A percentile compares a stretch with the other conserved stretches of the same genome.
phyloP scores from a whole-genome alignment of 345 rosid genomes.

The Passiflora organensis region DNA sequence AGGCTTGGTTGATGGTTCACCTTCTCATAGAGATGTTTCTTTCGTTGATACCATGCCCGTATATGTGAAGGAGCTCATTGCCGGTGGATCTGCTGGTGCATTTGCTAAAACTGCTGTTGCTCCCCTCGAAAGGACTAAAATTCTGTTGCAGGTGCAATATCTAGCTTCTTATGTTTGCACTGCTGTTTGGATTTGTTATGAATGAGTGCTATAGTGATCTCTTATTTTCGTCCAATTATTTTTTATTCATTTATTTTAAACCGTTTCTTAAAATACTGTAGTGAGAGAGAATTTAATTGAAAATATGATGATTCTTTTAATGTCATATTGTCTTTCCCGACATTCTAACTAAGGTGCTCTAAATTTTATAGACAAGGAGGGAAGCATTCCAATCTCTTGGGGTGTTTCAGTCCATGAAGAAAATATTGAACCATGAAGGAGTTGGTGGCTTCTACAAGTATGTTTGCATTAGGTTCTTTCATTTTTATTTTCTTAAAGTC shows the following conservation, averaged over 20 bases:
- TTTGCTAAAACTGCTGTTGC: constrained; percentile 91
- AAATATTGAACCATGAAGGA: constrained; percentile 76
- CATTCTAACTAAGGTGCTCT: constrained; percentile 1
- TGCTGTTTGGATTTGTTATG: neutral
- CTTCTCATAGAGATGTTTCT: constrained; percentile 33
- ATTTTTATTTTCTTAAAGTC: constrained; percentile 1
- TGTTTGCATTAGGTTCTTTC: constrained; percentile 18
- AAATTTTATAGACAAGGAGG: constrained; percentile 63
- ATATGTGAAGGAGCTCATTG: constrained; percentile 80
- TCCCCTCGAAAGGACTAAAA: constrained; percentile 83
- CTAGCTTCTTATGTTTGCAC: neutral
- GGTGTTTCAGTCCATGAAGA: constrained; percentile 61
- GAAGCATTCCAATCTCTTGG: constrained; percentile 76
- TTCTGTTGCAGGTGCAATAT: constrained; percentile 72
- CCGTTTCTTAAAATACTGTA: no score
- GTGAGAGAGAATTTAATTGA: no score
- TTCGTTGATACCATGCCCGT: constrained; percentile 61
- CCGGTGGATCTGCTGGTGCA: constrained; percentile 95
- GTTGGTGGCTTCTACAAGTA: constrained; percentile 81
- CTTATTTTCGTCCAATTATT: neutral
- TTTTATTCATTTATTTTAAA: neutral
- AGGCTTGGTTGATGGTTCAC: constrained; percentile 54
- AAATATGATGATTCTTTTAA: neutral
- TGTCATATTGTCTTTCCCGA: neutral
- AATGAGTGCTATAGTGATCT: neutral